A percentile compares a stretch with the other conserved stretches of the same genome.
Conservation (phyloP, 2,329 filamentous ascomycete genomes). For the Sporothrix pallida region DNA sequence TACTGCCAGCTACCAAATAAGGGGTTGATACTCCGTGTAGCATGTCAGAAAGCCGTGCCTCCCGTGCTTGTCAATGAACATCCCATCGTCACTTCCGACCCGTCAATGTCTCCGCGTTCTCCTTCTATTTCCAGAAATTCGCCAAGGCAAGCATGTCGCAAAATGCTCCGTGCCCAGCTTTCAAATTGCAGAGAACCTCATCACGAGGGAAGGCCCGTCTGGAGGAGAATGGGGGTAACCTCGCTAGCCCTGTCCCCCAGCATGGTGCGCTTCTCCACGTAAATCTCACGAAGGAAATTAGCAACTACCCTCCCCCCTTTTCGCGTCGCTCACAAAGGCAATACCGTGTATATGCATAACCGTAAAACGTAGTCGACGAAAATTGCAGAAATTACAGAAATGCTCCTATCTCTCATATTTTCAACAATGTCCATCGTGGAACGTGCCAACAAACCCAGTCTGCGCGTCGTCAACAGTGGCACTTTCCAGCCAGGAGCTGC, state of each 20-base stretch:
- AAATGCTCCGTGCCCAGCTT: constrained; percentile 1
- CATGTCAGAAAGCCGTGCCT: background rate
- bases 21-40: no score
- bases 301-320: constrained; percentile 1
- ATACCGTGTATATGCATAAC: constrained; percentile 17
- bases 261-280: constrained; percentile 10
- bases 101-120: background rate
- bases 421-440: background rate
- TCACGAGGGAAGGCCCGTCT: constrained; percentile 25
- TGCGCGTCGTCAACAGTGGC: background rate
- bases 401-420: background rate
- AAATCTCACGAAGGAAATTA: constrained; percentile 25
- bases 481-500: constrained; percentile 3
- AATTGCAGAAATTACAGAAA: no score
- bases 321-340: background rate
- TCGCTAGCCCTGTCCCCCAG: constrained; percentile 11
- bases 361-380: no score
- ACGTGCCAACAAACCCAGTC: background rate
- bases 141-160: constrained; percentile 3
- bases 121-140: background rate
- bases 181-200: constrained; percentile 2
- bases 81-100: background rate
- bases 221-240: constrained; percentile 2
- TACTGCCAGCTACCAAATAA: no score
- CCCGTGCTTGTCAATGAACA: background rate